phyloP scores from a whole-genome alignment of 257 asterid genomes.

The Anisodus acutangulus region DNA sequence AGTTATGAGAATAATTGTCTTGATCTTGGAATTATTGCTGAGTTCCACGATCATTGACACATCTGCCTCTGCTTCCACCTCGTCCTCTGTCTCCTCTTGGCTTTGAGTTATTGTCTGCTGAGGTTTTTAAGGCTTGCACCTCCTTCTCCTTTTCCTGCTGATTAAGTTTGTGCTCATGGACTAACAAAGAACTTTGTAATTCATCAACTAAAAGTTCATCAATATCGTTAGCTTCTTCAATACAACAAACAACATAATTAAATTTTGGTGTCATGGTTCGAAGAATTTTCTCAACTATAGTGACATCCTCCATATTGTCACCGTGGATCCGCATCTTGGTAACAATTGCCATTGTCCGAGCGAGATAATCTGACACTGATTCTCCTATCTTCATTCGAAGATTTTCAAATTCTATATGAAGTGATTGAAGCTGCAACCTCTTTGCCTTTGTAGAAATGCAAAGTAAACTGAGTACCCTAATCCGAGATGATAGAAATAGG shows the following conservation, averaged over 20 bases:
- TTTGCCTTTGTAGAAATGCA: neutral
- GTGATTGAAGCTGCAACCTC: constrained; percentile 24
- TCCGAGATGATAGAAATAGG: too few species aligned
- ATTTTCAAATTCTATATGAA: neutral
- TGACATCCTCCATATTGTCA: neutral
- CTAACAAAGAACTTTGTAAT: constrained; percentile 5
- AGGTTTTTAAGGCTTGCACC: neutral
- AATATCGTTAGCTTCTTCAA: constrained; percentile 31
- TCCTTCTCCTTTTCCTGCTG: constrained; percentile 16
- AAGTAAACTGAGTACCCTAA: too few species aligned
- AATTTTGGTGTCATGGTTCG: constrained; percentile 18
- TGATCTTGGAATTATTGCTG: neutral
- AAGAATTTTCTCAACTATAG: neutral
- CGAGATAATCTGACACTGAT: neutral
- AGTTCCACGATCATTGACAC: neutral
- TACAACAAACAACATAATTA: neutral
- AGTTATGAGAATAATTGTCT: neutral
- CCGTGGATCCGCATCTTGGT: constrained; percentile 29
- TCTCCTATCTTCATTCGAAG: constrained; percentile 17
- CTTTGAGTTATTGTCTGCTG: neutral
- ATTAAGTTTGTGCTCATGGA: constrained; percentile 20
- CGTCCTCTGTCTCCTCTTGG: constrained; percentile 8
- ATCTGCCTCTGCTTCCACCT: neutral
- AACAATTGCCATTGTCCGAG: constrained; percentile 1
- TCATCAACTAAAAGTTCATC: constrained; percentile 14